Conservation (phyloP, 148 eudicot genomes). For the Chenopodium album region DNA sequence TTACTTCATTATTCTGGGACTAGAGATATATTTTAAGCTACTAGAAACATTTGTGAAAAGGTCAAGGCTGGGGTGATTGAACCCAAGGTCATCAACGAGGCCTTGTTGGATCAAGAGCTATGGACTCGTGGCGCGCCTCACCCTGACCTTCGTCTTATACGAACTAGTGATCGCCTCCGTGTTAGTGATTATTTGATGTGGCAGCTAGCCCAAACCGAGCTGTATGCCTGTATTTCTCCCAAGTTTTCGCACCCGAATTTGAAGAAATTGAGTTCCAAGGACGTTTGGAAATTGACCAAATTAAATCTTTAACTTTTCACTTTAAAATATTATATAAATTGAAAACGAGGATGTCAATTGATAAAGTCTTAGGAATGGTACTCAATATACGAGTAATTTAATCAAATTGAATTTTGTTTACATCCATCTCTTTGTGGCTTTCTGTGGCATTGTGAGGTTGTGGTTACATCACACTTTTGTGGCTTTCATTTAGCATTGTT, state of each 20-base stretch:
- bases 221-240: background rate
- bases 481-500: too few relatives aligned
- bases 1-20: slow-evolving; percentile 7
- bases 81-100: background rate
- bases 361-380: too few relatives aligned
- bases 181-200: slow-evolving; percentile 18
- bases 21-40: slow-evolving; percentile 10
- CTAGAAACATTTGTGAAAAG: slow-evolving; percentile 9
- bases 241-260: background rate
- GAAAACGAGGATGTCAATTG: too few relatives aligned
- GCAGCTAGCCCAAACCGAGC: slow-evolving; percentile 14
- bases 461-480: too few relatives aligned
- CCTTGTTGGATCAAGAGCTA: slow-evolving; percentile 4
- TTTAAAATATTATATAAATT: too few relatives aligned
- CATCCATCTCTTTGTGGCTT: too few relatives aligned
- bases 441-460: too few relatives aligned
- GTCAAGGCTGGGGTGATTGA: slow-evolving; percentile 13
- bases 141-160: slow-evolving; percentile 17
- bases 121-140: background rate
- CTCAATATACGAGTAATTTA: too few relatives aligned
- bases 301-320: too few relatives aligned
- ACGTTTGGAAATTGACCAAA: background rate
- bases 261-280: background rate
- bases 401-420: too few relatives aligned
- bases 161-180: slow-evolving; percentile 6